These are phyloP conservation scores for Crataegus laevigata DNA, from an alignment of 306 rosid genomes.

Conservation along the genomic window DNA sequence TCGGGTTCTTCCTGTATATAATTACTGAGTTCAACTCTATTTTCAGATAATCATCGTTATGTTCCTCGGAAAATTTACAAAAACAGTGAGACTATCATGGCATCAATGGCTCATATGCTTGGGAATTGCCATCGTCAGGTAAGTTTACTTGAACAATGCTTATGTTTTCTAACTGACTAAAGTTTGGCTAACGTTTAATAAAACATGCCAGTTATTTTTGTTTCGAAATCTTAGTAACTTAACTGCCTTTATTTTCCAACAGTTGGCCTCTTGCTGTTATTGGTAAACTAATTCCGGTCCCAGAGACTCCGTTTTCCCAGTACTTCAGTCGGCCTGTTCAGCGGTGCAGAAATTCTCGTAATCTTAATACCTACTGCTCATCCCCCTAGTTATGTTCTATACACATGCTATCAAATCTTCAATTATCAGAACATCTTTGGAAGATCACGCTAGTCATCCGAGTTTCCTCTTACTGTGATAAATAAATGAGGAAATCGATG, in stretches of 20 bases:
- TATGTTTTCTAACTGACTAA: background rate
- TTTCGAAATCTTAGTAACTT: background rate
- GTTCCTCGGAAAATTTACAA: slow-evolving; percentile 75
- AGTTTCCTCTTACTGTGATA: background rate
- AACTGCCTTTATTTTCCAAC: slow-evolving; percentile 13
- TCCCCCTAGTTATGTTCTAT: background rate
- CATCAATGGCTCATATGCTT: slow-evolving; percentile 57
- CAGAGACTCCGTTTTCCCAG: slow-evolving; percentile 49
- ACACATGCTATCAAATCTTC: background rate
- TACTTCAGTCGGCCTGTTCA: slow-evolving; percentile 24
- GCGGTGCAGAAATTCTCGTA: slow-evolving; percentile 27
- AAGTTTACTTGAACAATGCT: slow-evolving; percentile 7
- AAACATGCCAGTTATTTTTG: background rate
- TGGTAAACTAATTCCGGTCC: slow-evolving; percentile 80
- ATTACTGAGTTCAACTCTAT: background rate
- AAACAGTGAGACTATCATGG: slow-evolving; percentile 58
- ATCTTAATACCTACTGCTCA: background rate
- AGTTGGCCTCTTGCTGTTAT: slow-evolving; percentile 87
- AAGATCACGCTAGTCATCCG: background rate
- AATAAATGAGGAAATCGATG: background rate
- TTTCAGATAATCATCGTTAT: slow-evolving; percentile 65
- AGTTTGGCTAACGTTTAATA: background rate
- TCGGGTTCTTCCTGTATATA: background rate
- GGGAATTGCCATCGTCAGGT: slow-evolving; percentile 57
- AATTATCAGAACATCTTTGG: background rate